phyloP scores from a whole-genome alignment of 148 eudicot species.

The Camellia lanceoleosa region DNA sequence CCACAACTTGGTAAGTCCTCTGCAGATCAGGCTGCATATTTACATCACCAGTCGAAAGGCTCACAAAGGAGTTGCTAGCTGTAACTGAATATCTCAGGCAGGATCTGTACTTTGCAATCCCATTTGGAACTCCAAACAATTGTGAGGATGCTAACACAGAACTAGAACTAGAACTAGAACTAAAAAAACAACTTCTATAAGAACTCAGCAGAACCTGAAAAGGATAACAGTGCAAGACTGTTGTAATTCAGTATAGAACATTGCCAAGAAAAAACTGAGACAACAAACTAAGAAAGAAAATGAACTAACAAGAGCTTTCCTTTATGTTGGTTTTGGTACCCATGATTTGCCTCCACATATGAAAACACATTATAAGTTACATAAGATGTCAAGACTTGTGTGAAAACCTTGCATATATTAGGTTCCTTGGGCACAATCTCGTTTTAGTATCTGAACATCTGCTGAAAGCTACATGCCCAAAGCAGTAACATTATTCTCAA shows the following conservation, averaged over 20 bases:
- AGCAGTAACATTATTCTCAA: not conserved
- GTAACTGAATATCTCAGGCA: slow-evolving; percentile 17
- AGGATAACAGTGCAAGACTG: not conserved
- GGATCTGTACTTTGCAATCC: not conserved
- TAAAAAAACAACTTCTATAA: not conserved
- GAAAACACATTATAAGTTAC: not conserved
- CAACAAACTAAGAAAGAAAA: not conserved
- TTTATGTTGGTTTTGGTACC: slow-evolving; percentile 3
- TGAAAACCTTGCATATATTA: not conserved
- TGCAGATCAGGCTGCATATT: not conserved
- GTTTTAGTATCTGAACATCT: not conserved
- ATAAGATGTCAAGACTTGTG: not conserved
- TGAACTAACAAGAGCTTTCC: slow-evolving; percentile 11
- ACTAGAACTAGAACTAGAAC: slow-evolving; percentile 12
- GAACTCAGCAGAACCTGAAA: slow-evolving; percentile 17
- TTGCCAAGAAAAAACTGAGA: not conserved
- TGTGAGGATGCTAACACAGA: not conserved
- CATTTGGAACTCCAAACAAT: slow-evolving; percentile 4
- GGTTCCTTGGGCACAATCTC: not conserved
- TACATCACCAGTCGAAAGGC: slow-evolving; percentile 15
- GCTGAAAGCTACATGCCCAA: not conserved
- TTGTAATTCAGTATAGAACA: not conserved
- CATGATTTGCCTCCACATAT: not conserved
- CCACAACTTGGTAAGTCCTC: slow-evolving; percentile 55
- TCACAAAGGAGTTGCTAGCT: slow-evolving; percentile 21